Evolutionary conservation across 1,284 basidiomycete genomes (phyloP).

Genomic region (Melampsora occidentalis): DNA sequence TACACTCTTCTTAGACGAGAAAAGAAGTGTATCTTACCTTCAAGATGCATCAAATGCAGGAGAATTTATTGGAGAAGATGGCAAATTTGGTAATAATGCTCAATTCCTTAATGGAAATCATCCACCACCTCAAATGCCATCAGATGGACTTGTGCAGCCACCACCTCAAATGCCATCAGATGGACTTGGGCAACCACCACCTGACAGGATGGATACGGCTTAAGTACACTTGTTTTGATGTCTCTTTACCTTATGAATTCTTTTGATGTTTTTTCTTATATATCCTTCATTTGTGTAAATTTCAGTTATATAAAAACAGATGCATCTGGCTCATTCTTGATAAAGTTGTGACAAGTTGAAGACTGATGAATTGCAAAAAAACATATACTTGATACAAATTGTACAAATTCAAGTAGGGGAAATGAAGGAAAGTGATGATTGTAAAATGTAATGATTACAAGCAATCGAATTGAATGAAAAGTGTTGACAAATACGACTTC

Average conservation of each 20-base stretch:
- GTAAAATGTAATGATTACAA: too few relatives aligned
- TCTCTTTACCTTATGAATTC: not conserved
- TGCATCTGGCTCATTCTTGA: not conserved
- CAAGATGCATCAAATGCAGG: constrained; percentile 55
- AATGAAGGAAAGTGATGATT: too few relatives aligned
- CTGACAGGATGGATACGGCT: not conserved
- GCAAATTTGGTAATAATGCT: constrained; percentile 8
- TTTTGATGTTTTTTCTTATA: not conserved
- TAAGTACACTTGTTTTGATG: not conserved
- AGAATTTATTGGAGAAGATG: constrained; percentile 43
- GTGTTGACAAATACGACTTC: too few relatives aligned
- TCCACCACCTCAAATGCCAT: not conserved
- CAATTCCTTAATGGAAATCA: not conserved
- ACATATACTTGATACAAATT: too few relatives aligned
- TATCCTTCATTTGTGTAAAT: not conserved
- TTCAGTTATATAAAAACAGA: not conserved
- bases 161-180: not conserved
- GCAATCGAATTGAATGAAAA: too few relatives aligned
- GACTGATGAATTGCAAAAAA: too few relatives aligned
- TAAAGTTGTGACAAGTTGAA: too few relatives aligned
- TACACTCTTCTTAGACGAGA: constrained; percentile 80
- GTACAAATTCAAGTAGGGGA: too few relatives aligned
- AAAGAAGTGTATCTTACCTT: constrained; percentile 87
- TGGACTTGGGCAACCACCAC: too few relatives aligned
- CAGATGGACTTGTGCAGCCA: not conserved